Evolutionary conservation across 768 basidiomycete species (phyloP).

Genomic region (Mycena vulgaris): DNA sequence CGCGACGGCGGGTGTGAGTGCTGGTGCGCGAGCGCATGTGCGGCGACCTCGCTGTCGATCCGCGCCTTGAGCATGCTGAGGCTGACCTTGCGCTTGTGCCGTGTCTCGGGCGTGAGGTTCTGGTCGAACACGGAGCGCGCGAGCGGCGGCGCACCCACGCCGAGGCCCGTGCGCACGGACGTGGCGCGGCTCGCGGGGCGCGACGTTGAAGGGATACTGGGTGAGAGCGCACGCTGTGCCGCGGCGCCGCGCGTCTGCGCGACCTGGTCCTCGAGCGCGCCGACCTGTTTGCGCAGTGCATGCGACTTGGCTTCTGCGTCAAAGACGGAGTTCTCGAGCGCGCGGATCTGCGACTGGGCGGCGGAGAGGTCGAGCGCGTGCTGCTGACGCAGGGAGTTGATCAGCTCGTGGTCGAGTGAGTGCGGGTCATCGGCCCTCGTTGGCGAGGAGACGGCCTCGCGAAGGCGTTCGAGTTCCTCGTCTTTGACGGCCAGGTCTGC

Average conservation of each 20-base stretch:
- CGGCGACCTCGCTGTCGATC: slow-evolving; percentile 84
- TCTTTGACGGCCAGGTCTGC: slow-evolving; percentile 74
- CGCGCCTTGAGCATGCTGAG: slow-evolving; percentile 92
- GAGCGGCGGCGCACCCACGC: slow-evolving; percentile 55
- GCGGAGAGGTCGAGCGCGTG: slow-evolving; percentile 86
- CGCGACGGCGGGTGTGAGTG: slow-evolving; percentile 63
- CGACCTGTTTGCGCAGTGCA: slow-evolving; percentile 77
- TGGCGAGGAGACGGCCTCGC: slow-evolving; percentile 61
- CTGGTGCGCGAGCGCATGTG: slow-evolving; percentile 55
- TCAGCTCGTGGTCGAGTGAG: slow-evolving; percentile 82
- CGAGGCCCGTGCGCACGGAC: slow-evolving; percentile 58
- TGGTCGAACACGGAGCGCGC: slow-evolving; percentile 78
- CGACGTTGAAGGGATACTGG: slow-evolving; percentile 53
- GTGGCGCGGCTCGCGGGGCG: slow-evolving; percentile 63
- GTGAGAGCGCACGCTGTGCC: slow-evolving; percentile 64
- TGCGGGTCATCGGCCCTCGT: slow-evolving; percentile 56
- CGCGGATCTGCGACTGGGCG: slow-evolving; percentile 84
- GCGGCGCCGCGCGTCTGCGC: slow-evolving; percentile 58
- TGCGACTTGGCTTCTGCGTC: slow-evolving; percentile 81
- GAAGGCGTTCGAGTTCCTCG: slow-evolving; percentile 75
- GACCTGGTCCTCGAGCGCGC: slow-evolving; percentile 77
- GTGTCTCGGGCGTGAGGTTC: slow-evolving; percentile 79
- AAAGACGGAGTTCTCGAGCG: slow-evolving; percentile 80
- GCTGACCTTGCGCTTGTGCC: slow-evolving; percentile 87
- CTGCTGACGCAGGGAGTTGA: slow-evolving; percentile 79